phyloP scores from a whole-genome alignment of 108 stramenopile species.

The Nannochloropsis salina region DNA sequence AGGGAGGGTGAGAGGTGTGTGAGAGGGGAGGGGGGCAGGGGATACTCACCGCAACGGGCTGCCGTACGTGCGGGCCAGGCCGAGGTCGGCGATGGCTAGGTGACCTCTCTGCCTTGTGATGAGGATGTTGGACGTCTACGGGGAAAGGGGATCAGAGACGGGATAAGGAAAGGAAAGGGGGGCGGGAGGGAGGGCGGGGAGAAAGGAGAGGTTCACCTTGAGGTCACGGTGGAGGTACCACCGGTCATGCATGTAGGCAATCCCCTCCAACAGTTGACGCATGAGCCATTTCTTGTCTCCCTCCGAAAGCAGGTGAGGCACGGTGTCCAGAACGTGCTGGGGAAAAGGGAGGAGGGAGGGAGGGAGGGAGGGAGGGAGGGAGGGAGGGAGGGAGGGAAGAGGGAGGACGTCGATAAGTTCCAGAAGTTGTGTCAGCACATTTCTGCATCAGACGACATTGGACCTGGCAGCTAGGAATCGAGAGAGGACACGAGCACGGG shows the following conservation, averaged over 20 bases:
- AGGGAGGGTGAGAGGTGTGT: neutral
- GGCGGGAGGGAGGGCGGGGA: neutral
- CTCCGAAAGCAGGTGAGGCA: neutral
- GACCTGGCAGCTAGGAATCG: neutral
- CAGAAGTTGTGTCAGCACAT: no score
- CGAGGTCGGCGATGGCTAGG: neutral
- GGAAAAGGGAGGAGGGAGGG: neutral
- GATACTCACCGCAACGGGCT: neutral
- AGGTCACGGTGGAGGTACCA: constrained; percentile 39
- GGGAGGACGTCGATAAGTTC: neutral
- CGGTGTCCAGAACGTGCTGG: neutral
- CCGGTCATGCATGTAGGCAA: constrained; percentile 29
- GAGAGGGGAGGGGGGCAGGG: neutral
- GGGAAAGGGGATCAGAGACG: neutral
- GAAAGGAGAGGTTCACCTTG: neutral
- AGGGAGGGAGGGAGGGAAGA: neutral
- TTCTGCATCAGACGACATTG: neutral
- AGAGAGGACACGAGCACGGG: neutral
- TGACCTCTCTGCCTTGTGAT: neutral
- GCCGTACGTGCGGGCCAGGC: neutral
- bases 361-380: neutral
- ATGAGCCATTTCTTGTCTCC: constrained; percentile 28
- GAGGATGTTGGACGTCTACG: neutral
- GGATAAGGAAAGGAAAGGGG: neutral
- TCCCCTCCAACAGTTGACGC: constrained; percentile 23